Evolutionary conservation across 148 eudicot genomes (phyloP).

Genomic region (Amaranthus palmeri): DNA sequence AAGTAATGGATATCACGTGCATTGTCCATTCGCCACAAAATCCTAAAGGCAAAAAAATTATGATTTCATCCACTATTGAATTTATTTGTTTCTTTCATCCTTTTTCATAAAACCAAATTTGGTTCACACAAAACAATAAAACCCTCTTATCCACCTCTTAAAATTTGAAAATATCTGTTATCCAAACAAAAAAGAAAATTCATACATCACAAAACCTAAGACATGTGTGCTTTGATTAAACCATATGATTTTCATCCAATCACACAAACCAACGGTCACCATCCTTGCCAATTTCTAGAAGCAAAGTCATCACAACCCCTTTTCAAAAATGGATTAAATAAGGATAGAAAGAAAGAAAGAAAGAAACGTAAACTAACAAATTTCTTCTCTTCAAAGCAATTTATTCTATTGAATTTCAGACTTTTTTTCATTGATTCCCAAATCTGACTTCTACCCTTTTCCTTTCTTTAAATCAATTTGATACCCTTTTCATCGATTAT

Average conservation of each 20-base stretch:
- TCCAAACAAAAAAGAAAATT: conserved; percentile 8
- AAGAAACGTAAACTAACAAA: not conserved
- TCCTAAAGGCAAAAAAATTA: not conserved
- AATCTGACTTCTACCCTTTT: conserved; percentile 26
- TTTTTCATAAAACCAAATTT: not conserved
- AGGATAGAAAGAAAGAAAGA: too few relatives aligned
- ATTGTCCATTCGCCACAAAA: conserved; percentile 8
- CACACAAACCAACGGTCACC: conserved; percentile 18
- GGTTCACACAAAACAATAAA: not conserved
- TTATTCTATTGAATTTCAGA: not conserved
- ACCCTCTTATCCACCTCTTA: conserved; percentile 10
- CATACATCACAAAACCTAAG: conserved; percentile 11
- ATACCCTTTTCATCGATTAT: conserved; percentile 22
- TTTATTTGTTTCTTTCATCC: not conserved
- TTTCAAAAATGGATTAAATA: not conserved
- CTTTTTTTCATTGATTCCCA: conserved; percentile 10
- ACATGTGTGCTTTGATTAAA: conserved; percentile 9
- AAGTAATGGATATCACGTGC: conserved; percentile 11
- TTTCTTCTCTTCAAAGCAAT: not conserved
- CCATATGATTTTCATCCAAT: conserved; percentile 14
- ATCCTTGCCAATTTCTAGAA: conserved; percentile 23
- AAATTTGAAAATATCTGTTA: conserved; percentile 1
- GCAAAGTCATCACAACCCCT: conserved; percentile 5
- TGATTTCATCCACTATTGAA: not conserved
- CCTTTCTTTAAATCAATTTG: conserved; percentile 16